Evolutionary conservation across 768 basidiomycete species (phyloP).

Genomic region (Rhodotorula toruloides): DNA sequence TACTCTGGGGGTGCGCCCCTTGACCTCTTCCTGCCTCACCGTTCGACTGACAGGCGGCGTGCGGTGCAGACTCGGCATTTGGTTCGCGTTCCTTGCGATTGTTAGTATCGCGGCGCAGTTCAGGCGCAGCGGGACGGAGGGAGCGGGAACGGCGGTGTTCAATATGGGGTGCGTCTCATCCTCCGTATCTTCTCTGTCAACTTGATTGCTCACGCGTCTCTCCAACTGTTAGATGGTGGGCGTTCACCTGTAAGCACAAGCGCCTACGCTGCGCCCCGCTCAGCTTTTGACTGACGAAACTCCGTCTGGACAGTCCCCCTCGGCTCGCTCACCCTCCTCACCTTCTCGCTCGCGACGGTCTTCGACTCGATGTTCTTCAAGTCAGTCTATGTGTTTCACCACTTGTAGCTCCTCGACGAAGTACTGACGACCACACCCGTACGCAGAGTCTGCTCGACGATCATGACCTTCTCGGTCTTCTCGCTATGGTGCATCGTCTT

Average conservation of each 20-base stretch:
- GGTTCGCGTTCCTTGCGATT: constrained; percentile 41
- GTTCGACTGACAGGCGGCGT: background rate
- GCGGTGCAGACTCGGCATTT: constrained; percentile 30
- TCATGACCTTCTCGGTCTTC: constrained; percentile 39
- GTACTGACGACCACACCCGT: background rate
- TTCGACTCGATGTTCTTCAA: constrained; percentile 42
- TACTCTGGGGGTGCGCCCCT: constrained; percentile 36
- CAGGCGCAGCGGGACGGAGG: background rate
- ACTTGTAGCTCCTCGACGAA: background rate
- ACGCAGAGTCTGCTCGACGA: constrained; percentile 35
- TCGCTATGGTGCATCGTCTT: constrained; percentile 39
- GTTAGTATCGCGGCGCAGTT: constrained; percentile 27
- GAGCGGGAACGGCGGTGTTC: constrained; percentile 20
- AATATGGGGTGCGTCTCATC: constrained; percentile 31
- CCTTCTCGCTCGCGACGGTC: constrained; percentile 37
- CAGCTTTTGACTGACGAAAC: background rate
- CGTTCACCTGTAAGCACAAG: background rate
- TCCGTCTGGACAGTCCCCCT: constrained; percentile 20
- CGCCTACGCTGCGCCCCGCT: too few relatives aligned
- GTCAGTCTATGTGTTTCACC: constrained; percentile 7
- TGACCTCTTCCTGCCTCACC: background rate
- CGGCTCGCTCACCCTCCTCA: constrained; percentile 41
- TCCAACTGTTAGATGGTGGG: constrained; percentile 4
- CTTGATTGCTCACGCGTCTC: too few relatives aligned
- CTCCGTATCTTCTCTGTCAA: background rate